These are phyloP conservation scores for Neofusicoccum sp. DNA, from an alignment of 2,329 filamentous ascomycete species.

Conservation along the genomic window DNA sequence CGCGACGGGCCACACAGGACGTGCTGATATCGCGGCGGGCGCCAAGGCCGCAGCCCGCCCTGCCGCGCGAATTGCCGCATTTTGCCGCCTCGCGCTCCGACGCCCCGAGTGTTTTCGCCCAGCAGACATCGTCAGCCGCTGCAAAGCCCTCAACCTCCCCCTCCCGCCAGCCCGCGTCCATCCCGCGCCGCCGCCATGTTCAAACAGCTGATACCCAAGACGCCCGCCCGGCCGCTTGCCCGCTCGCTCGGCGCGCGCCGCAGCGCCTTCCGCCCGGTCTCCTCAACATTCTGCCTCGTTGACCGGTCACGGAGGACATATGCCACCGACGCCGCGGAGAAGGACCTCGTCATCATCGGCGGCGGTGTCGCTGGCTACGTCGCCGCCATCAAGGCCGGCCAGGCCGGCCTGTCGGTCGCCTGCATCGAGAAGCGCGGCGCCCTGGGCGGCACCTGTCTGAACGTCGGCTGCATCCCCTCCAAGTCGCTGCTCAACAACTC, in stretches of 20 bases:
- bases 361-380: slow-evolving; percentile 98
- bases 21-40: slow-evolving; percentile 14
- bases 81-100: slow-evolving; percentile 16
- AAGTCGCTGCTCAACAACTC: slow-evolving; percentile 99
- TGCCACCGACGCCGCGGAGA: slow-evolving; percentile 67
- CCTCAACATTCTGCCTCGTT: slow-evolving; percentile 47
- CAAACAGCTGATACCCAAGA: slow-evolving; percentile 51
- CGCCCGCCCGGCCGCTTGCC: slow-evolving; percentile 43
- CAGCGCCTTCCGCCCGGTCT: slow-evolving; percentile 37
- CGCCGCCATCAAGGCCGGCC: slow-evolving; percentile 96
- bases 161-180: slow-evolving; percentile 25
- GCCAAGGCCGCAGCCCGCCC: slow-evolving; percentile 9
- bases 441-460: slow-evolving; percentile 94
- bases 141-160: slow-evolving; percentile 5
- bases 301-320: slow-evolving; percentile 55
- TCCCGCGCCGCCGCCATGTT: slow-evolving; percentile 46
- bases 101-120: slow-evolving; percentile 18
- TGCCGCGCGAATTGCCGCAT: slow-evolving; percentile 13
- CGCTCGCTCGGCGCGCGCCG: slow-evolving; percentile 32
- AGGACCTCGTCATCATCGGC: slow-evolving; percentile 96
- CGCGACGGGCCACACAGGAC: slow-evolving; percentile 7
- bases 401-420: slow-evolving; percentile 93
- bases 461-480: slow-evolving; percentile 98
- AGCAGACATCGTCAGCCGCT: slow-evolving; percentile 3
- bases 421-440: slow-evolving; percentile 98